phyloP scores from a whole-genome alignment of 176 grass and related monocot species.

The Oryza glaberrima region DNA sequence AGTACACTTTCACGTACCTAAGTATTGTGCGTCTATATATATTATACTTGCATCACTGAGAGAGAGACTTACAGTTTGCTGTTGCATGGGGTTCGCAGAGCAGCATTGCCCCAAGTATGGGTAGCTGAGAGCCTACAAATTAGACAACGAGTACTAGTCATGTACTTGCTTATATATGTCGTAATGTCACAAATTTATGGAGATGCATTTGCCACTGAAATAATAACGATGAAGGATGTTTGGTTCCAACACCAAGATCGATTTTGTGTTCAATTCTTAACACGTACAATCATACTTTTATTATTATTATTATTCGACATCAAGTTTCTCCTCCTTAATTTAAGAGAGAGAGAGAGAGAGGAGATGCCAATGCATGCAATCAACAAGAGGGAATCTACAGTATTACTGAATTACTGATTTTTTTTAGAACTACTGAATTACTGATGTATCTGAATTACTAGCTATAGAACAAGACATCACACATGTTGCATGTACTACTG shows the following conservation, averaged over 20 bases:
- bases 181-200: no score
- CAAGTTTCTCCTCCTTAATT: no score
- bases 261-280: no score
- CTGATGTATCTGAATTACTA: not conserved
- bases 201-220: no score
- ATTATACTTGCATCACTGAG: constrained; percentile 5
- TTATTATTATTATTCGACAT: no score
- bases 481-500: not conserved
- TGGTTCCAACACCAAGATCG: no score
- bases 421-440: no score
- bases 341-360: no score
- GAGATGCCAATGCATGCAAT: not conserved
- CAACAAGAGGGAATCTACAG: not conserved
- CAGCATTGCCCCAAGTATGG: constrained; percentile 67
- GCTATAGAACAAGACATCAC: constrained; percentile 15
- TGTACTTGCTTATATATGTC: no score
- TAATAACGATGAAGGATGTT: no score
- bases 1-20: not conserved
- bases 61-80: constrained; percentile 47
- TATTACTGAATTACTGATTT: not conserved
- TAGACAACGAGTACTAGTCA: not conserved
- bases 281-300: no score
- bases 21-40: not conserved
- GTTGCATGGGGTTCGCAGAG: constrained; percentile 35
- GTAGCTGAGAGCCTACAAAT: constrained; percentile 65